A percentile compares a stretch with the other conserved stretches of the same genome.
Evolutionary conservation across 768 basidiomycete genomes (phyloP).

Genomic region (Kwoniella europaea): DNA sequence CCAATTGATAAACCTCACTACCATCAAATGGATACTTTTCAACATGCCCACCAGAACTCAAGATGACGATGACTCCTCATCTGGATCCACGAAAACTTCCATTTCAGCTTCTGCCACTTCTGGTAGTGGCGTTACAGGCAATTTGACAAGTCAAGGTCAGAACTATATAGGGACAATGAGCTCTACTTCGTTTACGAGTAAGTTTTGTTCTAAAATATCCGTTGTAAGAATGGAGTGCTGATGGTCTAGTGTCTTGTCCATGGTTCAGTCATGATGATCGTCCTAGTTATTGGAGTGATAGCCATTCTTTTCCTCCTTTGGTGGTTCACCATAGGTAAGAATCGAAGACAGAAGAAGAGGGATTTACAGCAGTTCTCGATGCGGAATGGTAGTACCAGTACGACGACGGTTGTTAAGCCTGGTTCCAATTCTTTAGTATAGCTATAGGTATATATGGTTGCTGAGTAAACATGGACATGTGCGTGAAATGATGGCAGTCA

Average conservation of each 20-base stretch:
- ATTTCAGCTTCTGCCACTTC: not conserved
- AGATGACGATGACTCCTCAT: too few relatives aligned
- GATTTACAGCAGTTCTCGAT: not conserved
- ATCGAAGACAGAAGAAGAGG: not conserved
- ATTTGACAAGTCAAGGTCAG: not conserved
- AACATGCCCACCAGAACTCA: too few relatives aligned
- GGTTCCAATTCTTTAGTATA: not conserved
- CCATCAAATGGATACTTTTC: too few relatives aligned
- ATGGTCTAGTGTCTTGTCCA: not conserved
- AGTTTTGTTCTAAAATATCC: not conserved
- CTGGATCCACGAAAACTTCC: not conserved
- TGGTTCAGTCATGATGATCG: slow-evolving; percentile 1
- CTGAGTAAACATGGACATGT: too few relatives aligned
- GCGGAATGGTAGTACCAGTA: not conserved
- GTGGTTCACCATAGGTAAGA: not conserved
- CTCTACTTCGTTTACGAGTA: not conserved
- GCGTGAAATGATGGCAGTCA: too few relatives aligned
- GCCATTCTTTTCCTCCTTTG: not conserved
- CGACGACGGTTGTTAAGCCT: not conserved
- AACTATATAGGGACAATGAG: not conserved
- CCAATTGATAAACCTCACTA: too few relatives aligned
- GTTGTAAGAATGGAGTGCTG: not conserved
- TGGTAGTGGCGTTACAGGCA: not conserved
- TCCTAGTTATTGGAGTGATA: not conserved
- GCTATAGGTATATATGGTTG: too few relatives aligned